phyloP scores from a whole-genome alignment of 768 basidiomycete genomes.

The Asterophora parasitica region DNA sequence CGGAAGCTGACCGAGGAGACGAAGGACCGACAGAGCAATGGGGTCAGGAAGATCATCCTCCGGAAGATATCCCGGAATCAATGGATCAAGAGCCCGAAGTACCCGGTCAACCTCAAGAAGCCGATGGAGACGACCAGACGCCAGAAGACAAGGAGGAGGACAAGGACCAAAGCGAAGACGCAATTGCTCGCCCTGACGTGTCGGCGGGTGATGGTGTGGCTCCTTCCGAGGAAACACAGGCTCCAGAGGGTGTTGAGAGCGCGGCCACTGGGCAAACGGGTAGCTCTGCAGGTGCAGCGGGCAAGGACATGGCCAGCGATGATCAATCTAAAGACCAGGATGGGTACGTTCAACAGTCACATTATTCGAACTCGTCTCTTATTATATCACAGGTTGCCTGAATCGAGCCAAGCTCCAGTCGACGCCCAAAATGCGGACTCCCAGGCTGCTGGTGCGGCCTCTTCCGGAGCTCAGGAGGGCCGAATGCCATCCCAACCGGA shows the following conservation, averaged over 20 bases:
- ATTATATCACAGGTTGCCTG: slow-evolving; percentile 13
- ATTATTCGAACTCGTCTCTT: background rate
- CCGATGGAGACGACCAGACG: slow-evolving; percentile 25
- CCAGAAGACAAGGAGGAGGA: slow-evolving; percentile 27
- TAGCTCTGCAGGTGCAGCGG: slow-evolving; percentile 22
- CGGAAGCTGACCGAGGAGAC: slow-evolving; percentile 21
- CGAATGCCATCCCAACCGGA: slow-evolving; percentile 35
- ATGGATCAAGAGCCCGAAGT: slow-evolving; percentile 22
- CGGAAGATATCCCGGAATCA: slow-evolving; percentile 22
- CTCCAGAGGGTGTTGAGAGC: slow-evolving; percentile 26
- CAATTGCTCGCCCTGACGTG: slow-evolving; percentile 39
- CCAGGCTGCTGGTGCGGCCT: slow-evolving; percentile 27
- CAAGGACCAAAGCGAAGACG: slow-evolving; percentile 27
- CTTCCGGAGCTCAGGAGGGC: slow-evolving; percentile 43
- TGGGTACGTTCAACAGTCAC: slow-evolving; percentile 23
- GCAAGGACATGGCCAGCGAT: slow-evolving; percentile 24
- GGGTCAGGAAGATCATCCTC: slow-evolving; percentile 17
- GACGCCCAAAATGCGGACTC: slow-evolving; percentile 19
- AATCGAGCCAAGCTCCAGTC: slow-evolving; percentile 16
- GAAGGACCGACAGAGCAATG: slow-evolving; percentile 17
- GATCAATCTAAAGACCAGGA: slow-evolving; percentile 25
- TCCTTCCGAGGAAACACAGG: slow-evolving; percentile 26
- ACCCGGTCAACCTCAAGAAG: slow-evolving; percentile 19
- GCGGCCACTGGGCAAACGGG: slow-evolving; percentile 28
- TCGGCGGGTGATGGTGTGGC: slow-evolving; percentile 36